A percentile compares a stretch with the other conserved stretches of the same genome.
Evolutionary conservation across 2,329 filamentous ascomycete genomes (phyloP).

Genomic region (Clonostachys rhizophaga): DNA sequence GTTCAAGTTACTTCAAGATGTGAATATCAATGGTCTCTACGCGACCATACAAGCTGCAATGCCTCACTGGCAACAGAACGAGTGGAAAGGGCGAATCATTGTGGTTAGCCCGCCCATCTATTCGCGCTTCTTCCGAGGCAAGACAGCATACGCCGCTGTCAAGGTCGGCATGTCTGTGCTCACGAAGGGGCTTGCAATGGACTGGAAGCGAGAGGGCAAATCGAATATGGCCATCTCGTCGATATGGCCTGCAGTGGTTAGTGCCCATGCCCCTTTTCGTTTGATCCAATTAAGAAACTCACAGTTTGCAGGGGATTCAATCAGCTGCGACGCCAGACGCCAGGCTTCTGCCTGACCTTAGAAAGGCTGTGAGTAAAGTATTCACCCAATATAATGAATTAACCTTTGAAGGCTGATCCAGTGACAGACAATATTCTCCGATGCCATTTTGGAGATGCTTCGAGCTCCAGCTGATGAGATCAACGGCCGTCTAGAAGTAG

Average conservation of each 20-base stretch:
- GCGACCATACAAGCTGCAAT: constrained; percentile 64
- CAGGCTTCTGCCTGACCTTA: background rate
- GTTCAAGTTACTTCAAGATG: constrained; percentile 70
- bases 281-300: background rate
- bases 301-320: background rate
- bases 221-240: constrained; percentile 68
- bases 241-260: constrained; percentile 74
- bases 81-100: constrained; percentile 53
- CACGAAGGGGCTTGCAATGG: constrained; percentile 78
- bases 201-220: constrained; percentile 58
- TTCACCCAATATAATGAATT: constrained; percentile 19
- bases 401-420: constrained; percentile 11
- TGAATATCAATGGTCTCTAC: constrained; percentile 75
- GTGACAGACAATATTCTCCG: constrained; percentile 64
- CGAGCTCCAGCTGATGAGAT: constrained; percentile 52
- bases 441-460: constrained; percentile 72
- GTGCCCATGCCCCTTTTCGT: constrained; percentile 14
- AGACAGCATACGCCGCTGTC: constrained; percentile 75
- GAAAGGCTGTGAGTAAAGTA: constrained; percentile 5
- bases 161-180: constrained; percentile 80
- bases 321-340: constrained; percentile 6
- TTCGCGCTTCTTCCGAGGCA: constrained; percentile 77
- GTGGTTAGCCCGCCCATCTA: constrained; percentile 84
- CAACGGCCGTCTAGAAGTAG: constrained; percentile 68
- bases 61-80: constrained; percentile 52